Conservation (phyloP, 2,329 filamentous ascomycete genomes). For the Fusarium praegraminearum region DNA sequence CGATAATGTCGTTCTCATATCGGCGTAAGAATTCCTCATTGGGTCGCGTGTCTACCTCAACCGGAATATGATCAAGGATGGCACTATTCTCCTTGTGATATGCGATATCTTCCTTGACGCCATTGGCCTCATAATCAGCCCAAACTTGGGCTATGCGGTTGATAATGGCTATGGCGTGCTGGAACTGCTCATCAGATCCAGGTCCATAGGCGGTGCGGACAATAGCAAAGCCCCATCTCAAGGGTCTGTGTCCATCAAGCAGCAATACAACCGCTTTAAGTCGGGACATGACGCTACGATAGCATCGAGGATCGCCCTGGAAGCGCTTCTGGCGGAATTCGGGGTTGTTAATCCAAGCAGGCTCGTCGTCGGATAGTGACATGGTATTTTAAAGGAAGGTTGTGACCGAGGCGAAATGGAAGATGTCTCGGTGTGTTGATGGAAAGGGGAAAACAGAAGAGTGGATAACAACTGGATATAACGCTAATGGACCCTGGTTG, state of each 20-base stretch:
- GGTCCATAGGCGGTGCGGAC: background rate
- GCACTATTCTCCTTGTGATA: background rate
- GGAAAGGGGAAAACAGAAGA: too few relatives aligned
- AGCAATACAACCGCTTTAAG: too few relatives aligned
- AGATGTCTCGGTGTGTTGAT: too few relatives aligned
- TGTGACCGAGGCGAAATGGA: too few relatives aligned
- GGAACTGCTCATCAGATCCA: background rate
- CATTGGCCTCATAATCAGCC: accelerated
- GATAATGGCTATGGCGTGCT: accelerated
- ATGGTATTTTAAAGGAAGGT: too few relatives aligned
- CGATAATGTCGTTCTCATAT: background rate
- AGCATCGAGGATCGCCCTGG: background rate
- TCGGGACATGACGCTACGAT: background rate
- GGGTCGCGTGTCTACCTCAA: background rate
- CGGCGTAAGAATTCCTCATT: background rate
- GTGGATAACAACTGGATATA: too few relatives aligned
- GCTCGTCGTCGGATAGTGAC: background rate
- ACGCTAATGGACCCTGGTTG: too few relatives aligned
- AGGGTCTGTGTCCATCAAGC: background rate
- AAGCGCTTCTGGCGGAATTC: background rate
- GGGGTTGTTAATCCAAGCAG: background rate
- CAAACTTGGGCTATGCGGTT: background rate
- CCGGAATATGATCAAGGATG: background rate
- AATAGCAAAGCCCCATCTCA: background rate
- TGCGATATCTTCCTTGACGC: background rate